Percentiles rank a stretch among this genome's conserved stretches.
Conservation (phyloP, 2,329 filamentous ascomycete genomes). For the Ambrosiella beaveri region DNA sequence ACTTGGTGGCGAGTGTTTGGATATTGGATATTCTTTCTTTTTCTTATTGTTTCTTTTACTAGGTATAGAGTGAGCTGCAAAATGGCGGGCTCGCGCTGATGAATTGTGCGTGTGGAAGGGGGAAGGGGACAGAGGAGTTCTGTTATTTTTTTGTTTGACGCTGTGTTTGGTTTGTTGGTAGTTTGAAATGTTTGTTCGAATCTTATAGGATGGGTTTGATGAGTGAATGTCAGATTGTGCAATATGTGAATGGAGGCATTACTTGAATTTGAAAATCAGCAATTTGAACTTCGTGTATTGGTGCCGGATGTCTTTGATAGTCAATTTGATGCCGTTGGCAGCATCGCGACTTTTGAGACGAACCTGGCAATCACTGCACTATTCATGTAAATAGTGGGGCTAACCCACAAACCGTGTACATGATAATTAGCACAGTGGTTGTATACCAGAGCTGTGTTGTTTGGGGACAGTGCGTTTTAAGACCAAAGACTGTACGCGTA, state of each 20-base stretch:
- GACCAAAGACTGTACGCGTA: background rate
- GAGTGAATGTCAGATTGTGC: background rate
- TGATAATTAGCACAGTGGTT: background rate
- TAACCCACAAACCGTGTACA: background rate
- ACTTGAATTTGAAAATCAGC: too few relatives aligned
- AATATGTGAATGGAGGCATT: background rate
- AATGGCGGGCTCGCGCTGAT: background rate
- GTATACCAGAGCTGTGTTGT: background rate
- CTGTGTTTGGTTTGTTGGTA: background rate
- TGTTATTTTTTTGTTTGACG: background rate
- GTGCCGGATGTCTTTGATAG: background rate
- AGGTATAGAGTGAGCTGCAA: background rate
- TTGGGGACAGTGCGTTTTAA: background rate
- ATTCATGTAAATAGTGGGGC: conserved; percentile 3
- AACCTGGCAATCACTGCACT: background rate
- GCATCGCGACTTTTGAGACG: background rate
- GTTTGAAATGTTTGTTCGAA: background rate
- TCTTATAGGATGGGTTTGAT: background rate
- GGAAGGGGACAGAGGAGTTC: background rate
- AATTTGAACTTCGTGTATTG: too few relatives aligned
- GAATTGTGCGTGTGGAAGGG: background rate
- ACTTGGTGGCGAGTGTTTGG: too few relatives aligned
- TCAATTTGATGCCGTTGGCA: background rate
- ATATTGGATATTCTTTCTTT: background rate
- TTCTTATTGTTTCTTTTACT: conserved; percentile 5